Evolutionary conservation across 495 filamentous ascomycete genomes (phyloP), one percentile per base, ranked within the genome.

Genomic region (Evernia prunastri): DNA sequence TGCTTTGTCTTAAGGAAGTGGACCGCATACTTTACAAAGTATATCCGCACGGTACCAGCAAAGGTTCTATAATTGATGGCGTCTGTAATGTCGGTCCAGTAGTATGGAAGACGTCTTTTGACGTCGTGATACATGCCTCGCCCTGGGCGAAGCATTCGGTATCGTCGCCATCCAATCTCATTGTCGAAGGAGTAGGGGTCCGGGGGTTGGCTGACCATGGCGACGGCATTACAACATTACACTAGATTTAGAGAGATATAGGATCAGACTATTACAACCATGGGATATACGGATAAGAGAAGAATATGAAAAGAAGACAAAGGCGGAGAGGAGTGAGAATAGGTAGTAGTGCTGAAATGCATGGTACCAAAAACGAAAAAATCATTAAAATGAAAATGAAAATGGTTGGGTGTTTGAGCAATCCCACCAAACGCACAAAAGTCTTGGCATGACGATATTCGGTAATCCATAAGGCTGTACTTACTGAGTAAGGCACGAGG

Each of bases 111-210:
- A 18, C 78, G 71, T 54, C 77, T 62, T 61, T 70, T 62, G 3
- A 80, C 54, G 63, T 80, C 78, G 57, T 74, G 70, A 57, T 74
- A 71, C 72, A 80, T 79, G 45, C 77, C 78, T 15, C 70, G 61
- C 40, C 74, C 75, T 39, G 71, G 70, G 12, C 69, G 58, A 7
- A 72, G 63, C 33, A 72, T 68, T 35, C 70, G 68, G 33, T 61
- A 66, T 17, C 23, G 47, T 35, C 65, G 65, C 65, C 65, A 67
- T 25, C 65, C 65, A 6, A 13, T 49, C 39, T 42, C 15, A 31
- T 53, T 29, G 59, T 66, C 64, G 51, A 66, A 61, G 31, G 56
- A 40, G 59, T 66, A 66, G 6, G 58, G 64, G 43, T 62, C 64
- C 4, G 27, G 29, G 0, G 1, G 6, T 27, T 15, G 0, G 10